Percentiles rank a stretch among this genome's conserved stretches.
These are phyloP conservation scores for Penicillium sp. DNA, from an alignment of 2,329 filamentous ascomycete species.

Conservation along the genomic window DNA sequence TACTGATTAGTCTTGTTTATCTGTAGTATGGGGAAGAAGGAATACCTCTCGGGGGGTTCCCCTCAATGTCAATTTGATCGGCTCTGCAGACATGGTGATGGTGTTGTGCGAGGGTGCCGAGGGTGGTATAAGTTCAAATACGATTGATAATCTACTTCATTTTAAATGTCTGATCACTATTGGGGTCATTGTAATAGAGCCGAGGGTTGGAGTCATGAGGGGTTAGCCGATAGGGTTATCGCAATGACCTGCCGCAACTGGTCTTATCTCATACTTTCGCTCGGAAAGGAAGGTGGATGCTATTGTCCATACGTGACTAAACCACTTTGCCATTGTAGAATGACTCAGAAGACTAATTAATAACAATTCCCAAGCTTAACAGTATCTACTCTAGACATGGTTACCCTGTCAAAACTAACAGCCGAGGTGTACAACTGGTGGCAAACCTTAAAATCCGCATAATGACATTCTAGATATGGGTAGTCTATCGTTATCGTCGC, in stretches of 20 bases:
- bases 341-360: no score
- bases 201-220: constrained; percentile 20
- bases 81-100: constrained; percentile 42
- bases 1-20: not conserved
- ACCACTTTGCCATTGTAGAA: not conserved
- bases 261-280: not conserved
- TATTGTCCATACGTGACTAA: not conserved
- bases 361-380: no score
- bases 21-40: not conserved
- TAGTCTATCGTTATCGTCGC: not conserved
- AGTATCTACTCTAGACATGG: not conserved
- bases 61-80: constrained; percentile 23
- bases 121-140: not conserved
- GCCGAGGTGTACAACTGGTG: not conserved
- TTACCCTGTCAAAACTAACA: not conserved
- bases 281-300: not conserved
- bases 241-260: constrained; percentile 14
- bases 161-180: not conserved
- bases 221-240: constrained; percentile 12
- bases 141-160: not conserved
- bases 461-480: no score
- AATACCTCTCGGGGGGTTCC: constrained; percentile 29
- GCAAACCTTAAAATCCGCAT: not conserved
- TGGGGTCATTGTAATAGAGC: not conserved
- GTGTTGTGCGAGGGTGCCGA: constrained; percentile 27